A percentile compares a stretch with the other conserved stretches of the same genome.
Conservation (phyloP, 1,284 basidiomycete genomes). For the Ustanciosporium gigantosporum region DNA sequence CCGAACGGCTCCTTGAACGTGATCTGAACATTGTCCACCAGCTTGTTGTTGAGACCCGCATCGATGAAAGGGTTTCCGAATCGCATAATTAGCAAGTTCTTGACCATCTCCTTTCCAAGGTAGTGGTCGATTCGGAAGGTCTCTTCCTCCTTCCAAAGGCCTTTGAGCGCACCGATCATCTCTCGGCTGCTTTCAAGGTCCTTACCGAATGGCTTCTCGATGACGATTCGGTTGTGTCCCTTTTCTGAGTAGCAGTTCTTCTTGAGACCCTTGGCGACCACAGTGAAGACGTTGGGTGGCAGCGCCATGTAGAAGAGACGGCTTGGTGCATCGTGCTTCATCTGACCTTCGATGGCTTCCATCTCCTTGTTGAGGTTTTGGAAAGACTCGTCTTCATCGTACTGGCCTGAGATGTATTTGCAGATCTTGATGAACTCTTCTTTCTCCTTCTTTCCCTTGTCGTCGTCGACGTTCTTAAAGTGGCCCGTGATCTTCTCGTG, state of each 20-base stretch:
- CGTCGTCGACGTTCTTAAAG: conserved; percentile 44
- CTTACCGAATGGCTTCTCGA: conserved; percentile 60
- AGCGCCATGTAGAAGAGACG: conserved; percentile 60
- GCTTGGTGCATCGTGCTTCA: conserved; percentile 36
- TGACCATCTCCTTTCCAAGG: conserved; percentile 61
- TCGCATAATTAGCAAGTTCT: conserved; percentile 58
- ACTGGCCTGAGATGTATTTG: conserved; percentile 57
- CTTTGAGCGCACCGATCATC: conserved; percentile 59
- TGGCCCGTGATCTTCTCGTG: conserved; percentile 49
- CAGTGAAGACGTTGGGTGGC: conserved; percentile 58
- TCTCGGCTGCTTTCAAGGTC: conserved; percentile 56
- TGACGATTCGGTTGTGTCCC: conserved; percentile 56
- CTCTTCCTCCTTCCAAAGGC: conserved; percentile 59
- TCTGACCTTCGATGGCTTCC: conserved; percentile 42
- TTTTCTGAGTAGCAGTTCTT: conserved; percentile 55
- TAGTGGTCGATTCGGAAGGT: conserved; percentile 62
- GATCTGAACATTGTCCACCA: conserved; percentile 61
- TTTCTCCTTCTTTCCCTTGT: conserved; percentile 44
- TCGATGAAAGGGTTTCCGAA: conserved; percentile 59
- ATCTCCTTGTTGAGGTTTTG: conserved; percentile 51
- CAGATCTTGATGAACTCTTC: conserved; percentile 51
- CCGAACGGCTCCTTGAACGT: conserved; percentile 63
- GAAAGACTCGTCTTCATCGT: conserved; percentile 56
- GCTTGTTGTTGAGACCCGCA: conserved; percentile 56
- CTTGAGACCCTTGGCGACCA: conserved; percentile 56